Evolutionary conservation across 2,329 filamentous ascomycete genomes (phyloP), one percentile per base, ranked within the genome.

Genomic region (Claviceps spartinae): DNA sequence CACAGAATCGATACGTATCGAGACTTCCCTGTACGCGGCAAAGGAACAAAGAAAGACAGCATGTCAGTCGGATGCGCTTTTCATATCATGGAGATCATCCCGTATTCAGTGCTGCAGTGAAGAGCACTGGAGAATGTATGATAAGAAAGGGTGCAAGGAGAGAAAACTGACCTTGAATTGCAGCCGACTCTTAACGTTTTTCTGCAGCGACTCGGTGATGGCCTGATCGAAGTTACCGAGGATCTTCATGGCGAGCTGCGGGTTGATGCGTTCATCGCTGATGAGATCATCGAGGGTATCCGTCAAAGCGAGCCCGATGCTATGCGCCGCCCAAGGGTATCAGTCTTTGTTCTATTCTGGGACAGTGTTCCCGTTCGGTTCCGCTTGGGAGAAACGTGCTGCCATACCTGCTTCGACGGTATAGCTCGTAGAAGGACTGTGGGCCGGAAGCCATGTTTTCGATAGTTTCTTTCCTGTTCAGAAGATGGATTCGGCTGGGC

Each of bases 1-100:
- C 93, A 74, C 93, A 98, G 78, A 98, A 98, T 60, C 93, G 86
- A 74, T 98, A 98, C 16, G 93, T 97, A 67, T 97, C 90, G 57
- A 98, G 83, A 65, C 94, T 93, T 47, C 93, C 93, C 91, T 96
- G 46, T 3, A 47, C 6, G 24, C 5, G 14, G 24, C 24, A 38
- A 6, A 24, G 7, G 22, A 41, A 8, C 5, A 40, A 41, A 41
- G 9, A 8, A 1, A 41, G n/a, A 24, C 11, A 43, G 2, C 22
- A 2, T 44, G 42, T 44, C 22, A 44, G 42, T 22, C 22, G 42
- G 13, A 26, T 44, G 5, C 22, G 16, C 20, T 24, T 4, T 14
- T 22, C 20, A 22, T 30, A 4, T 46, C 5, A 5, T 30, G 5
- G 16, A 42, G 18, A 20, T 9, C 24, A 7, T 44, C 13, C 13